Evolutionary conservation across 1,139 yeast genomes (phyloP).

Genomic region (Diutina scorzettiae): DNA sequence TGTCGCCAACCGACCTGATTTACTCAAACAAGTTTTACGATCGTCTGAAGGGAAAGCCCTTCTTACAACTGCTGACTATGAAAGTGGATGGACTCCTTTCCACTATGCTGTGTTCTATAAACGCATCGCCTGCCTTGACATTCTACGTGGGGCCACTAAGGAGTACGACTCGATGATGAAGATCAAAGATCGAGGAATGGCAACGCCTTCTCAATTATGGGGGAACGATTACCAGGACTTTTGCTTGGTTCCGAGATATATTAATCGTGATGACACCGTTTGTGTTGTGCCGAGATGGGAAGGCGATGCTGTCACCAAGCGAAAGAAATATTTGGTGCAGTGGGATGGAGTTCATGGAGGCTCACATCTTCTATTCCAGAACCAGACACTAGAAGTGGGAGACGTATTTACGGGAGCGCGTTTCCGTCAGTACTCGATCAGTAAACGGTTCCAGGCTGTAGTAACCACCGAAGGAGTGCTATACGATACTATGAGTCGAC

Average conservation of each 20-base stretch:
- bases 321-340: not conserved
- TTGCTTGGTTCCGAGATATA: conserved; percentile 33
- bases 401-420: not conserved
- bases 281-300: conserved; percentile 8
- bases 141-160: conserved; percentile 23
- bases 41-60: conserved; percentile 28
- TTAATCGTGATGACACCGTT: conserved; percentile 19
- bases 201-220: conserved; percentile 50
- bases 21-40: conserved; percentile 34
- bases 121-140: conserved; percentile 43
- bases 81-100: conserved; percentile 75
- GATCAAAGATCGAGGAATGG: conserved; percentile 55
- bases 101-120: conserved; percentile 59
- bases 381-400: not conserved
- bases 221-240: conserved; percentile 31
- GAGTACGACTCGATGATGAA: conserved; percentile 27
- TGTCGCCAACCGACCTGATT: conserved; percentile 36
- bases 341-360: not conserved
- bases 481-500: not conserved
- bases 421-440: not conserved
- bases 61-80: conserved; percentile 44
- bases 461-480: not conserved
- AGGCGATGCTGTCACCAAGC: conserved; percentile 13
- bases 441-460: not conserved
- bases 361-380: not conserved